phyloP scores from a whole-genome alignment of 306 rosid genomes.

The Prunus fruticosa region DNA sequence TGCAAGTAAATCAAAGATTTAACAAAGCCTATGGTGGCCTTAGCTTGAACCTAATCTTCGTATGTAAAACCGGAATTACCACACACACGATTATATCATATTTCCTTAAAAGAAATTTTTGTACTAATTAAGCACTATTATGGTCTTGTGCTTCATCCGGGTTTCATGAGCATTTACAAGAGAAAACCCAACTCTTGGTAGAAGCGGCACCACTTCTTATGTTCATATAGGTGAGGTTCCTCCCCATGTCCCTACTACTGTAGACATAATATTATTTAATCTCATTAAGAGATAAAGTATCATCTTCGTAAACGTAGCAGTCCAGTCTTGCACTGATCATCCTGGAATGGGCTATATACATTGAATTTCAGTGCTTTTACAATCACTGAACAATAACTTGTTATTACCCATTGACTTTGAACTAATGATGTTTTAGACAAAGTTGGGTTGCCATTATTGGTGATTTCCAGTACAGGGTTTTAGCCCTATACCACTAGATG shows the following conservation, averaged over 20 bases:
- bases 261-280: background rate
- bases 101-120: background rate
- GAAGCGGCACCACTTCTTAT: constrained; percentile 3
- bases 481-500: background rate
- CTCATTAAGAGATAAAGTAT: background rate
- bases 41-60: too few species aligned
- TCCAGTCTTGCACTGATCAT: background rate
- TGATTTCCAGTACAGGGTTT: background rate
- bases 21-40: background rate
- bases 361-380: background rate
- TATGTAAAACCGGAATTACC: background rate
- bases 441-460: background rate
- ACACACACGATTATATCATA: background rate
- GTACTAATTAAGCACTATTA: background rate
- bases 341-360: too few species aligned
- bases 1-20: background rate
- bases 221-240: background rate
- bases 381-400: background rate
- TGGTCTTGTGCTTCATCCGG: background rate
- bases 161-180: background rate
- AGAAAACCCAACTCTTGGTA: background rate
- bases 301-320: background rate
- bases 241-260: background rate
- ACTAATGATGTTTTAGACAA: background rate
- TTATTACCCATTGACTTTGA: background rate